Conservation (phyloP, 257 asterid genomes). For the Capsicum rhomboideum region DNA sequence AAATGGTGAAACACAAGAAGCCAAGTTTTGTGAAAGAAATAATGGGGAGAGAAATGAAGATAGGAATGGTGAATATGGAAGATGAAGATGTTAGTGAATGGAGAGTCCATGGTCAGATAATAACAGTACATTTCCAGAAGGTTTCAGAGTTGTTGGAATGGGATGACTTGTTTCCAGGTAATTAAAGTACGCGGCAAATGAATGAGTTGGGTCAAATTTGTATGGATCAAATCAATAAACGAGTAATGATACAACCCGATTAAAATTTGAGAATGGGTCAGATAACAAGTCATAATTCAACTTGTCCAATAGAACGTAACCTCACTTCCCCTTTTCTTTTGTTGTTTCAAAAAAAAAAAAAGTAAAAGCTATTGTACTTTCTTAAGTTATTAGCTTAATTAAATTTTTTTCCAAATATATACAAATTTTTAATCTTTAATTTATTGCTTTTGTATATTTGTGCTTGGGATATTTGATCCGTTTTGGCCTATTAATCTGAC, state of each 20-base stretch:
- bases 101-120: slow-evolving; percentile 26
- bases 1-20: slow-evolving; percentile 40
- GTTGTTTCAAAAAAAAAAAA: no score
- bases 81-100: slow-evolving; percentile 64
- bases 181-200: neutral
- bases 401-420: neutral
- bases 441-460: no score
- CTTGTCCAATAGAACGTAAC: no score
- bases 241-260: no score
- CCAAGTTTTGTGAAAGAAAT: slow-evolving; percentile 55
- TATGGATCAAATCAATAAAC: neutral
- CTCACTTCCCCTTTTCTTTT: no score
- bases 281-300: no score
- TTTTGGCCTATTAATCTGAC: no score
- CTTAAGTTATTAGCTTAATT: neutral
- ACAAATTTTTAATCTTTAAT: neutral
- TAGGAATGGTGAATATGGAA: slow-evolving; percentile 77
- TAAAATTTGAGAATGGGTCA: no score
- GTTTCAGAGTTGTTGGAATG: slow-evolving; percentile 59
- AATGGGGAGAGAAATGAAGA: slow-evolving; percentile 36
- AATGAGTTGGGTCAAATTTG: neutral
- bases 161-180: slow-evolving; percentile 51
- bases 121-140: slow-evolving; percentile 30
- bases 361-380: no score
- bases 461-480: no score